A percentile compares a stretch with the other conserved stretches of the same genome.
These are phyloP conservation scores for Pugionium dolabratum DNA, from an alignment of 345 rosid genomes.

Conservation along the genomic window DNA sequence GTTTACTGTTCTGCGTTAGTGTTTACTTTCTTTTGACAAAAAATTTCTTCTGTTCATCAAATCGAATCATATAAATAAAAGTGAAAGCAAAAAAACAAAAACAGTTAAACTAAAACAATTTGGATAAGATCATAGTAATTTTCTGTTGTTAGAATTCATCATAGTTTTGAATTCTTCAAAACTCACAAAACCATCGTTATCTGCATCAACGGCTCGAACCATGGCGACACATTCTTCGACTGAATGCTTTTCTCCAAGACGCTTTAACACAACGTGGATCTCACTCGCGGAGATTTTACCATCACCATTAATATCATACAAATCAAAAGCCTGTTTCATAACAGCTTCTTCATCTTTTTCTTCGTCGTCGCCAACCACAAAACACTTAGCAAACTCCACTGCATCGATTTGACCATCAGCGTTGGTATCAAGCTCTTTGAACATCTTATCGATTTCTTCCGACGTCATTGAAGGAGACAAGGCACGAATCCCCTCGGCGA, in stretches of 20 bases:
- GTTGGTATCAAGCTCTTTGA: constrained; percentile 18
- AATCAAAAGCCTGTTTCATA: constrained; percentile 22
- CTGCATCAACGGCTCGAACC: constrained; percentile 15
- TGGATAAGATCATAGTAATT: background rate
- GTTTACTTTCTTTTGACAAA: no score
- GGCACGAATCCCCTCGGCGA: constrained; percentile 8
- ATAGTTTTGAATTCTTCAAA: constrained; percentile 26
- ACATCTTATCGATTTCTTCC: constrained; percentile 28
- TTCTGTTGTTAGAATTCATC: constrained; percentile 2
- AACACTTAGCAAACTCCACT: background rate
- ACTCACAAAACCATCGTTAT: constrained; percentile 21
- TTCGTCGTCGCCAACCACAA: background rate
- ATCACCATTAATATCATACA: constrained; percentile 28
- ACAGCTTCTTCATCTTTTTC: background rate
- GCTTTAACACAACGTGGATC: constrained; percentile 15
- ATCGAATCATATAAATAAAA: no score
- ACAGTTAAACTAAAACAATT: background rate
- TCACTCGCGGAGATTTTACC: constrained; percentile 33
- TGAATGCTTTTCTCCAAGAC: constrained; percentile 11
- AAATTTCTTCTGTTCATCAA: no score
- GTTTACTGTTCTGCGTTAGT: no score
- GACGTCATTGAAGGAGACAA: constrained; percentile 20
- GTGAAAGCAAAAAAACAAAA: background rate
- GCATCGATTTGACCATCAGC: constrained; percentile 18
- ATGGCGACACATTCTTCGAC: constrained; percentile 2